phyloP scores from a whole-genome alignment of 371 early-diverging fungal species.

The Paraphysoderma sedebokerense region DNA sequence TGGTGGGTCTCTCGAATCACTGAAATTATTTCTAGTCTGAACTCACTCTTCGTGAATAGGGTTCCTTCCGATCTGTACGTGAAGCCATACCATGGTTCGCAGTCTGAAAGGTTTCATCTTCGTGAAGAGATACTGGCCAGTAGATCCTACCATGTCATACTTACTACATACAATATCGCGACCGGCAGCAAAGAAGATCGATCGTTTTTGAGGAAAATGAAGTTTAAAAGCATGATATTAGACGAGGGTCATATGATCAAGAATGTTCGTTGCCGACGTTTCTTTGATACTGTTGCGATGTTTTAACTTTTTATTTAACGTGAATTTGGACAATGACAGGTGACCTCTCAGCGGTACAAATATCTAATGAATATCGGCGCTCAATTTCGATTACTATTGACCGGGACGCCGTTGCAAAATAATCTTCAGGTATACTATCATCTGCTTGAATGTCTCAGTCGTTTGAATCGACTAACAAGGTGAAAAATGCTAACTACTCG shows the following conservation, averaged over 20 bases:
- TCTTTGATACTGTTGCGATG: no score
- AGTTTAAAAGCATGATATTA: slow-evolving; percentile 49
- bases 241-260: slow-evolving; percentile 96
- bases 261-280: no score
- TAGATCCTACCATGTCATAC: slow-evolving; percentile 12
- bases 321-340: slow-evolving; percentile 4
- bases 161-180: slow-evolving; percentile 65
- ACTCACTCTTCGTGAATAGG: no score
- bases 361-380: slow-evolving; percentile 48
- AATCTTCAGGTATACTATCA: slow-evolving; percentile 31
- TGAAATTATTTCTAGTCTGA: no score
- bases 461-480: neutral
- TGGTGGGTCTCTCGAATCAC: no score
- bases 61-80: slow-evolving; percentile 52
- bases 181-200: slow-evolving; percentile 53
- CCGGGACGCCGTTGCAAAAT: slow-evolving; percentile 90
- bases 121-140: no score
- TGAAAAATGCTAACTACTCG: no score
- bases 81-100: slow-evolving; percentile 49
- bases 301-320: neutral
- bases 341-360: slow-evolving; percentile 63
- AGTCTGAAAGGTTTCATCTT: no score
- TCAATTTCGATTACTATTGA: slow-evolving; percentile 49
- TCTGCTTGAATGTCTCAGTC: neutral
- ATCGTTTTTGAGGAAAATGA: slow-evolving; percentile 38